These are phyloP conservation scores for Gossypioides kirkii DNA, from an alignment of 345 rosid genomes.

Conservation along the genomic window DNA sequence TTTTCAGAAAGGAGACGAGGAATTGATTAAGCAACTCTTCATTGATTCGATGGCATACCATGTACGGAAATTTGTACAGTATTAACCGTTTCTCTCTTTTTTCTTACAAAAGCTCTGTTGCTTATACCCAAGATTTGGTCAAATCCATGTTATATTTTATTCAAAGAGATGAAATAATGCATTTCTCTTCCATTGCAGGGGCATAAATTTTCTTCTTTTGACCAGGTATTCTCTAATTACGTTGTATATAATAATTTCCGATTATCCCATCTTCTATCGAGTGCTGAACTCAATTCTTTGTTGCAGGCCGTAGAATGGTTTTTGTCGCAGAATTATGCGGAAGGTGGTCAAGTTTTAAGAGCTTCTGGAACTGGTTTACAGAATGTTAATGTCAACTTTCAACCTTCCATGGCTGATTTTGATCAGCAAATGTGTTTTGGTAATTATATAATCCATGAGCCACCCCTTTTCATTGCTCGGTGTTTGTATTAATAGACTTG, in stretches of 20 bases:
- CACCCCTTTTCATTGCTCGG: background rate
- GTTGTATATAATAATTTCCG: background rate
- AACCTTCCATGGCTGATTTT: background rate
- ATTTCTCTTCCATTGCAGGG: conserved; percentile 6
- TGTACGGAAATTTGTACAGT: background rate
- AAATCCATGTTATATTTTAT: background rate
- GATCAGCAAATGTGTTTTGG: background rate
- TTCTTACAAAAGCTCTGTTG: background rate
- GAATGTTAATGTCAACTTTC: background rate
- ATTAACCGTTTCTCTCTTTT: no score
- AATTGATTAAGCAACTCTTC: background rate
- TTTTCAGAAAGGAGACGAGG: background rate
- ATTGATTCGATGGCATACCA: no score
- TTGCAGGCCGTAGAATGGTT: background rate
- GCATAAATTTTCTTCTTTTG: background rate
- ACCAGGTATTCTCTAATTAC: background rate
- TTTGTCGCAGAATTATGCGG: background rate
- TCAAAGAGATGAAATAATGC: background rate
- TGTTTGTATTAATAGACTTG: background rate
- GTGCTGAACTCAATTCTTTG: background rate
- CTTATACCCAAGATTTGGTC: background rate
- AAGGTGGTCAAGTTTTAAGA: background rate
- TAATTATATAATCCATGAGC: background rate
- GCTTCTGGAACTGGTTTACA: background rate
- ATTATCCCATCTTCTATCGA: background rate